Evolutionary conservation across 306 rosid species (phyloP), one percentile per base, ranked within the genome.

Genomic region (Datisca glomerata): DNA sequence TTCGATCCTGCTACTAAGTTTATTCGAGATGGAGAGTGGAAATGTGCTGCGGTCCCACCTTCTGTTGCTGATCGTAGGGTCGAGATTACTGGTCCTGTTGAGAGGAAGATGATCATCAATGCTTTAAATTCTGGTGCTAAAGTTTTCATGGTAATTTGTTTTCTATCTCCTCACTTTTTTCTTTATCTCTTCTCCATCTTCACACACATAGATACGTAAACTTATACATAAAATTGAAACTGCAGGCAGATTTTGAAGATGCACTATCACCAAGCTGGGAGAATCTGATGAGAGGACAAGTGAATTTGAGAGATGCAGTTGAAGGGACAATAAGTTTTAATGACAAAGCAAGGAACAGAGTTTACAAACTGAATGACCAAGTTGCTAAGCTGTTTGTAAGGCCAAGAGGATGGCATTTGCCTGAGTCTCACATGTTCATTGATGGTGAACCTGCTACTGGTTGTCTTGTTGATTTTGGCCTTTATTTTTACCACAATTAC

Each of bases 251-350:
- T 53, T 82, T 83, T 53, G 97, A 87, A 65, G 97, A 87, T 74
- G 93, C 97, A 25, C 71, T 87, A 0, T 87, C 97, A 31, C 97
- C 97, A 1, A 87, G 68, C 59, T 87, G 94, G 97, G 97, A 87
- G 79, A 87, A 79, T 51, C 61, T 87, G 3, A 74, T 79, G 51
- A 74, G 75, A 38, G 97, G 94, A 7, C 97, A 87, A 58, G 86
- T 76, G 40, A 87, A 83, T 59, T 56, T 87, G 64, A 82, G 46
- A 69, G 97, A 83, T 63, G 97, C 94, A 6, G 93, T 83, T 10
- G 68, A 52, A 43, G 85, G 97, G 33, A 83, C 67, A 17, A 87
- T 87, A 73, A 87, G 62, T 32, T 87, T 64, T 57, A 72, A 79
- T 46, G 97, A 87, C 73, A 76, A 35, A 60, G 66, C 55, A 31